These are phyloP conservation scores for Komagataella phaffii DNA, from an alignment of 805 yeast species.

Conservation along the genomic window DNA sequence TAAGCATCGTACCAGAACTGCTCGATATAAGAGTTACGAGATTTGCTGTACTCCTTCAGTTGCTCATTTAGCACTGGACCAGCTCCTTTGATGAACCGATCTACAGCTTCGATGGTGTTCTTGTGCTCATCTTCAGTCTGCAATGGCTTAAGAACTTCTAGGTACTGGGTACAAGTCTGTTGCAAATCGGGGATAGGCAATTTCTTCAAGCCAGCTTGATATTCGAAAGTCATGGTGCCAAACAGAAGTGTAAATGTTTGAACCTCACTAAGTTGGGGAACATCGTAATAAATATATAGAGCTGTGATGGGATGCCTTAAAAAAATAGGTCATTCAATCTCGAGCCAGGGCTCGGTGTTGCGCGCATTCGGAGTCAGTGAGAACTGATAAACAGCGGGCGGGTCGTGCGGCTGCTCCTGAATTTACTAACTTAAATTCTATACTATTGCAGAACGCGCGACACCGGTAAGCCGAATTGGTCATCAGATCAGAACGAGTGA, in stretches of 20 bases:
- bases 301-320: not conserved
- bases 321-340: not conserved
- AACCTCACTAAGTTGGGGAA: not conserved
- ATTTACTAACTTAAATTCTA: not conserved
- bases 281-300: conserved; percentile 3
- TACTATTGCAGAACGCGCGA: not conserved
- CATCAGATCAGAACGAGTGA: not conserved
- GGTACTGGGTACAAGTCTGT: conserved; percentile 53
- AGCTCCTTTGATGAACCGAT: conserved; percentile 36
- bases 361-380: not conserved
- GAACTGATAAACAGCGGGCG: not conserved
- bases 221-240: conserved; percentile 31
- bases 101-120: conserved; percentile 45
- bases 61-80: conserved; percentile 51
- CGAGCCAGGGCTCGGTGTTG: not conserved
- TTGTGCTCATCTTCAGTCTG: conserved; percentile 64
- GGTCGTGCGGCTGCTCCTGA: not conserved
- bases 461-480: not conserved
- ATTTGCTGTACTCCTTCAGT: conserved; percentile 44
- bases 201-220: conserved; percentile 44
- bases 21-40: conserved; percentile 73
- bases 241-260: not conserved
- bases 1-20: conserved; percentile 93
- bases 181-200: conserved; percentile 72
- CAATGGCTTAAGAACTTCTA: conserved; percentile 62